Percentiles rank a stretch among this genome's conserved stretches.
Evolutionary conservation across 345 rosid species (phyloP).

Genomic region (Murraya paniculata): DNA sequence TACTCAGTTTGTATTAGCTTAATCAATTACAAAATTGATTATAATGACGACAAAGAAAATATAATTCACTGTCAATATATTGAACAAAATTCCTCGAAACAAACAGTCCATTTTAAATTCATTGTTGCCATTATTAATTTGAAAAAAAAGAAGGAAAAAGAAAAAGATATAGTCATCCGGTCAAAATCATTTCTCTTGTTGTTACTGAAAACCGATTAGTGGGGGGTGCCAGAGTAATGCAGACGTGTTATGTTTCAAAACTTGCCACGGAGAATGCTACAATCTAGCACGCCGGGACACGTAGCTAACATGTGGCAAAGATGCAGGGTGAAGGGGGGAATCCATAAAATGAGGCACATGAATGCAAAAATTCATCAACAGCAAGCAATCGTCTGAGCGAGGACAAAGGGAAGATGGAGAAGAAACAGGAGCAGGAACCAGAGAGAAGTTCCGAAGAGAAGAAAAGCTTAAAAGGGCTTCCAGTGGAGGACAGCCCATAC

Average conservation of each 20-base stretch:
- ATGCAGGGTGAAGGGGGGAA: background rate
- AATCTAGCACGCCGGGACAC: conserved; percentile 4
- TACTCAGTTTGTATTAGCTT: too few relatives aligned
- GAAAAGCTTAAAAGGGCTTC: conserved; percentile 21
- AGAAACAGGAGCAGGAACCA: conserved; percentile 8
- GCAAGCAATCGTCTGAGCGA: background rate
- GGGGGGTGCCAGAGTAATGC: background rate
- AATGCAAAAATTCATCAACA: background rate
- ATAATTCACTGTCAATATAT: too few relatives aligned
- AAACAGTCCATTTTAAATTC: too few relatives aligned
- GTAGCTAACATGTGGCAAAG: conserved; percentile 18
- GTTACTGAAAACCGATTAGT: too few relatives aligned
- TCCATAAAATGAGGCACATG: too few relatives aligned
- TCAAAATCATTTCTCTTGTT: too few relatives aligned
- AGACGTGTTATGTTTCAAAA: background rate
- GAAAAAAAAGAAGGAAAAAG: too few relatives aligned
- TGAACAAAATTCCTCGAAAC: too few relatives aligned
- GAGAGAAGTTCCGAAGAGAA: conserved; percentile 4
- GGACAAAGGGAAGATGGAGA: conserved; percentile 1
- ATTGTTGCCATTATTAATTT: too few relatives aligned
- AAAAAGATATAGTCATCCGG: too few relatives aligned
- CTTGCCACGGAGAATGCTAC: conserved; percentile 15
- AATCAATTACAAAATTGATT: too few relatives aligned
- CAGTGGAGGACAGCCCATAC: conserved; percentile 39
- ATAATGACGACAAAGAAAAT: too few relatives aligned